phyloP scores from a whole-genome alignment of 73 alveolate species.

The Effrenium voratum region DNA sequence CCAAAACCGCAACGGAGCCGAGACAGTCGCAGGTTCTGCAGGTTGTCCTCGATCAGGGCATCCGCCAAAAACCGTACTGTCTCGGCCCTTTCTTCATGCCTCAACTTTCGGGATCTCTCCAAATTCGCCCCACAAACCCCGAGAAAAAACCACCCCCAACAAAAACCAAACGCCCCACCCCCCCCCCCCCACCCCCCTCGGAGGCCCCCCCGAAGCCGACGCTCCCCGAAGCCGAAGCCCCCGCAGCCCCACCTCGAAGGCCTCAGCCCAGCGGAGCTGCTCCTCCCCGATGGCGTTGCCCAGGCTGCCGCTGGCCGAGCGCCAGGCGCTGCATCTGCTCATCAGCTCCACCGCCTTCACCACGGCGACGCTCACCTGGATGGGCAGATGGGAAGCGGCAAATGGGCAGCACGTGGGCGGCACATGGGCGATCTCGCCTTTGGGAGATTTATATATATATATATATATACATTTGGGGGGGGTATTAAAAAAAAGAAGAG shows the following conservation, averaged over 20 bases:
- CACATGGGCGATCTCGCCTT: too few relatives aligned
- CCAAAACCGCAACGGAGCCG: background rate
- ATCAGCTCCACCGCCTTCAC: slow-evolving; percentile 67
- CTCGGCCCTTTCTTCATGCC: background rate
- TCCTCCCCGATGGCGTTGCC: slow-evolving; percentile 59
- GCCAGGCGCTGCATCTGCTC: slow-evolving; percentile 88
- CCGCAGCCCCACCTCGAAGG: slow-evolving; percentile 64
- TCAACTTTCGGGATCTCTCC: background rate
- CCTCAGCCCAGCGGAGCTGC: slow-evolving; percentile 52
- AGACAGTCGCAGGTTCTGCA: background rate
- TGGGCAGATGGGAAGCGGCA: too few relatives aligned
- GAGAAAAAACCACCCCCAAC: background rate
- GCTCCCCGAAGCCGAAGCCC: background rate
- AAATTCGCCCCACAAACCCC: background rate
- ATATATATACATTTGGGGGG: too few relatives aligned
- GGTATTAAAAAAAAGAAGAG: too few relatives aligned
- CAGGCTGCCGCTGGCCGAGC: slow-evolving; percentile 9
- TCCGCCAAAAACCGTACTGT: background rate
- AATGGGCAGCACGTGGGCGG: too few relatives aligned
- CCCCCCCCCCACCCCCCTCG: background rate
- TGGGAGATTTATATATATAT: too few relatives aligned
- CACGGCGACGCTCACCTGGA: too few relatives aligned
- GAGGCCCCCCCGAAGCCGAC: background rate
- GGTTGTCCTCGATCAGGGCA: too few relatives aligned
- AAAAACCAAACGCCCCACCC: background rate